Percentiles rank a stretch among this genome's conserved stretches.
Evolutionary conservation across 2,329 filamentous ascomycete species (phyloP).

Genomic region (Dactylellina parvicollis): DNA sequence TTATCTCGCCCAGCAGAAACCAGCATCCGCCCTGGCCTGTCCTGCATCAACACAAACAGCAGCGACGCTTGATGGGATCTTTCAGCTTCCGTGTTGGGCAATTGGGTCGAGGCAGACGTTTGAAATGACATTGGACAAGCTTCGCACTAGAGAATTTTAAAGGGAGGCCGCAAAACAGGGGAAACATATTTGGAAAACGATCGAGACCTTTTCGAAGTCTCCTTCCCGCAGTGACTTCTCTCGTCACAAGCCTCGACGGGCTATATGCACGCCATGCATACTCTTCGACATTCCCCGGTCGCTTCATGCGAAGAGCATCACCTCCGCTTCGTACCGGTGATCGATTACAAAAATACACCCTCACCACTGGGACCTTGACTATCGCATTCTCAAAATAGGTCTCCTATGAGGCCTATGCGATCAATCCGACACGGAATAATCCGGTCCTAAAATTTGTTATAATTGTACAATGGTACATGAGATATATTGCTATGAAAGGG

Average conservation of each 20-base stretch:
- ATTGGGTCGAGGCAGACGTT: background rate
- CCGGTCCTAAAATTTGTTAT: too few relatives aligned
- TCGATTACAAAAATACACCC: background rate
- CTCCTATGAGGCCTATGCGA: background rate
- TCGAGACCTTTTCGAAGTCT: too few relatives aligned
- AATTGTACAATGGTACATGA: too few relatives aligned
- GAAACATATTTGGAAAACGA: too few relatives aligned
- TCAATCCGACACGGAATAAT: background rate
- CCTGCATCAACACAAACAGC: too few relatives aligned
- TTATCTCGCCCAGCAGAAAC: background rate
- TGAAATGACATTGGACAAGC: too few relatives aligned
- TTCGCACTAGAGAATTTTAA: background rate
- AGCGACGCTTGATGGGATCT: background rate
- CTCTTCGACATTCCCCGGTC: background rate
- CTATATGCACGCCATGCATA: background rate
- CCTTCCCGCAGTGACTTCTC: background rate
- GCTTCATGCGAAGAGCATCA: background rate
- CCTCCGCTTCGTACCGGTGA: background rate
- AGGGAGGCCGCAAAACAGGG: background rate
- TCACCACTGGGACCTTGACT: background rate
- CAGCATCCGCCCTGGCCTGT: too few relatives aligned
- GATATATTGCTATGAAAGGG: too few relatives aligned
- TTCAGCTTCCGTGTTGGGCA: constrained; percentile 3
- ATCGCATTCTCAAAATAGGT: background rate
- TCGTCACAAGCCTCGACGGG: background rate